Evolutionary conservation across 2,329 filamentous ascomycete genomes (phyloP), one percentile per base, ranked within the genome.

Genomic region (Tympanopsis confertula): DNA sequence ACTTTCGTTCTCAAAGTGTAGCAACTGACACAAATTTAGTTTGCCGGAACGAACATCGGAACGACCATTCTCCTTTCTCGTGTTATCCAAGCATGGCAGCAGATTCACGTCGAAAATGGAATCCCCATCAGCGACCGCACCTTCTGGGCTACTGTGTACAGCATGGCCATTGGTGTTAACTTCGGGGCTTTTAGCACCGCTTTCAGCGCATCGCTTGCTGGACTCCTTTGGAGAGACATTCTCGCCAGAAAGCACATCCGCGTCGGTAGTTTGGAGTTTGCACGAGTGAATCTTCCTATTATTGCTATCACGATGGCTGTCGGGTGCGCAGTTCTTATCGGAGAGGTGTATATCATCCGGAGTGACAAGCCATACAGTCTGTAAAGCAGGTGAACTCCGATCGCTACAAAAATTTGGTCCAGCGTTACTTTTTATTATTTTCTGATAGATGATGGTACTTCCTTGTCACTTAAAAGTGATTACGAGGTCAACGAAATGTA

Each of bases 41-140:
- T 85, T 46, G 78, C 82, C 0, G 82, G 82, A 14, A 86, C 82
- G 2, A 86, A 86, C 45, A 86, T 86, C 38, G 81, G 82, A 22
- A 83, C 81, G 0, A 80, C 81, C 0, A 86, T 86, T 48, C 69
- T 86, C 1, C 63, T 86, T 1, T 83, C 71, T 5, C 75, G 81
- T 3, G 69, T 85, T 5, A 71, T 86, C 10, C 81, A 86, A 50
- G 61, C 71, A 0, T 86, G 82, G 82, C 61, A 72, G 43, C 48
- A 59, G 2, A 82, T 86, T 29, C 74, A 80, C 44, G 39, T 50
- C 1, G 41, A 44, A 0, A 68, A 63, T 28, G 55, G 56, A 0
- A 56, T 52, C 1, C 54, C 65, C 1, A 80, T 86, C 36, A 69
- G 62, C 12, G 60, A 84, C 32, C 68, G 80, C 3, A 81, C 71